Base-by-base conservation (phyloP, 2,329 filamentous ascomycete genomes). In the Aspergillus aculeatinus region DNA sequence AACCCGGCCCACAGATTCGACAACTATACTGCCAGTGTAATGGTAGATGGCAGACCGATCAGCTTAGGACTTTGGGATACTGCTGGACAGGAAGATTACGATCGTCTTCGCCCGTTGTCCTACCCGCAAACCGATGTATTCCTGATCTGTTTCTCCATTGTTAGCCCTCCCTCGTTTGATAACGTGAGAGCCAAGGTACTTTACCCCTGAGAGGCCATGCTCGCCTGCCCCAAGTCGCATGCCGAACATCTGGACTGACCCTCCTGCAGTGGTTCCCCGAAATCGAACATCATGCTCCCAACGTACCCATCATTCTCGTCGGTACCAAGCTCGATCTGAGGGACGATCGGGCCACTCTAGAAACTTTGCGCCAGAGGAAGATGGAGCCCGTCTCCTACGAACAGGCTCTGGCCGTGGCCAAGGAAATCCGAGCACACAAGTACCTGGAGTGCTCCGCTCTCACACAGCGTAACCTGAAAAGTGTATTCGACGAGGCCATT, bases 71-170 rank as follows among this genome's bases (percentile, higher is more conserved):
- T 99, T 33, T 98, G 95, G 94, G 94, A 99, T 89, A 99, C 94
- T 67, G 94, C 94, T 68, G 94, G 94, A 74, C 95, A 98, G 82
- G 94, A 98, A 81, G 94, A 98, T 84, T 98, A 98, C 82, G 94
- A 98, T 76, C 86, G 94, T 78, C 84, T 98, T 74, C 89, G 94
- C 72, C 94, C 94, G 63, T 87, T 99, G 62, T 98, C 94, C 48
- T 99, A 98, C 80, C 95, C 95, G 11, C 94, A 99, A 82, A 98
- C 95, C 61, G 95, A 99, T 73, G 95, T 98, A 52, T 98, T 98
- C 80, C 83, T 98, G 67, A 97, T 98, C 76, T 98, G 94, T 81
- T 98, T 98, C 81, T 97, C 93, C 67, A 96, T 98, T 74, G 93
- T 97, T 79, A 96, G 91, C 87, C 94, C 94, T 52, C 92, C 95